These are phyloP conservation scores for Ceratocystis alfenasii DNA, from an alignment of 2,329 filamentous ascomycete species.

Conservation along the genomic window DNA sequence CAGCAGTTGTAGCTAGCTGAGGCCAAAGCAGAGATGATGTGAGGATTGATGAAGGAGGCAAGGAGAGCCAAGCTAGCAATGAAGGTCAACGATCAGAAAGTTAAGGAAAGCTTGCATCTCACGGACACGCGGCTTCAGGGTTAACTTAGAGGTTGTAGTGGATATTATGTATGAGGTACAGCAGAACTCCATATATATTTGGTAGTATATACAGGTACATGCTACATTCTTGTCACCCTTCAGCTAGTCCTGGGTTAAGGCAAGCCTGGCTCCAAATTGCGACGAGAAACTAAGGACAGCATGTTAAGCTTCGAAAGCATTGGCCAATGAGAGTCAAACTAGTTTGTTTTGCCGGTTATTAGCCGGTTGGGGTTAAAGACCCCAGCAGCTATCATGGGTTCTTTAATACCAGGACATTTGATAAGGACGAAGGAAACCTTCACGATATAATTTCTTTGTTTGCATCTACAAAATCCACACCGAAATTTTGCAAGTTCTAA, in stretches of 20 bases:
- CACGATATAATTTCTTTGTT: background rate
- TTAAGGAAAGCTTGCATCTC: slow-evolving; percentile 13
- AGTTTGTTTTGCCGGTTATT: background rate
- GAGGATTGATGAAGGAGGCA: slow-evolving; percentile 1
- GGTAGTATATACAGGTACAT: slow-evolving; percentile 13
- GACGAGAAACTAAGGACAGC: slow-evolving; percentile 12
- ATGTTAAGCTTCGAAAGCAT: slow-evolving; percentile 12
- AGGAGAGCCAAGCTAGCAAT: background rate
- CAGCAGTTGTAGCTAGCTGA: background rate
- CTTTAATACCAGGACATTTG: background rate
- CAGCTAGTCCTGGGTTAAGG: background rate
- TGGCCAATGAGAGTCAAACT: slow-evolving; percentile 13
- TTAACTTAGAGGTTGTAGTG: background rate
- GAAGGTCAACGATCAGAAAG: background rate
- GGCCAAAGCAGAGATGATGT: background rate
- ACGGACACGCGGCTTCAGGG: slow-evolving; percentile 5
- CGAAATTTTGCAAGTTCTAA: slow-evolving; percentile 21
- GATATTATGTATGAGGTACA: background rate
- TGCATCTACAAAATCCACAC: slow-evolving; percentile 4
- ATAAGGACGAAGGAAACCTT: too few species aligned
- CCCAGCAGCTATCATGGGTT: background rate
- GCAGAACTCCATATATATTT: background rate
- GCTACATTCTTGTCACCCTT: background rate
- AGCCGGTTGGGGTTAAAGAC: background rate
- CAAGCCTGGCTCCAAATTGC: background rate